Evolutionary conservation across 495 filamentous ascomycete genomes (phyloP).

Genomic region (Evansstolkia leycettana): DNA sequence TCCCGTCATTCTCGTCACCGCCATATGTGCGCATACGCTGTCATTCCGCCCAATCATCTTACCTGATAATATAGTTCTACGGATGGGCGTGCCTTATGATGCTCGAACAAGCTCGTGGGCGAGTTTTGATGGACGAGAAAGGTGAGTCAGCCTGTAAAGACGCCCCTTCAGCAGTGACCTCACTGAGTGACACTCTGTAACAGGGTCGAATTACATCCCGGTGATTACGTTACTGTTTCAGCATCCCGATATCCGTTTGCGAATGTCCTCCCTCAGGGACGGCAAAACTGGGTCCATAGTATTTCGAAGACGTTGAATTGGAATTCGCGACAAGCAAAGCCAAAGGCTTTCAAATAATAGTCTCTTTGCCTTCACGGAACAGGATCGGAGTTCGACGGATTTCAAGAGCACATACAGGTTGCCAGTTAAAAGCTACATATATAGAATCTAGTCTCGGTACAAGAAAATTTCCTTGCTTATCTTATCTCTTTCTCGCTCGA

Average conservation of each 20-base stretch:
- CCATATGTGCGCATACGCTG: slow-evolving; percentile 91
- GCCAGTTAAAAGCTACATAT: no score
- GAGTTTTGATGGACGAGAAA: slow-evolving; percentile 89
- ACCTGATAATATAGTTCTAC: slow-evolving; percentile 85
- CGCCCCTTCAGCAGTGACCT: neutral
- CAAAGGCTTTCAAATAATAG: slow-evolving; percentile 49
- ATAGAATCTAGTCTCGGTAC: no score
- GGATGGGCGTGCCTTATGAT: slow-evolving; percentile 86
- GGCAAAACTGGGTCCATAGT: slow-evolving; percentile 85
- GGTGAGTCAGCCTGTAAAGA: slow-evolving; percentile 23
- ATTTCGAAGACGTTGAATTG: slow-evolving; percentile 85
- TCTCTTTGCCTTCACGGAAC: no score
- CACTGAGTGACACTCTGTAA: slow-evolving; percentile 4
- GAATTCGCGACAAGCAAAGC: slow-evolving; percentile 73
- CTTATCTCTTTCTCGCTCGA: no score
- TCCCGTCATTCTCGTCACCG: slow-evolving; percentile 88
- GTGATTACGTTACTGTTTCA: slow-evolving; percentile 92
- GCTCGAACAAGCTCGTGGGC: slow-evolving; percentile 85
- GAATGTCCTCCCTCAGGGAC: slow-evolving; percentile 63
- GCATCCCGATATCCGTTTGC: slow-evolving; percentile 91
- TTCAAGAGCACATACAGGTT: no score
- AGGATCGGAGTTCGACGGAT: no score
- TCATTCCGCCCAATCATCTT: slow-evolving; percentile 93
- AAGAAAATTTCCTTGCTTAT: no score
- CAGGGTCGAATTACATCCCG: slow-evolving; percentile 69